Evolutionary conservation across 164 flowering plant genomes (phyloP).

Genomic region (Vitis rupestris): DNA sequence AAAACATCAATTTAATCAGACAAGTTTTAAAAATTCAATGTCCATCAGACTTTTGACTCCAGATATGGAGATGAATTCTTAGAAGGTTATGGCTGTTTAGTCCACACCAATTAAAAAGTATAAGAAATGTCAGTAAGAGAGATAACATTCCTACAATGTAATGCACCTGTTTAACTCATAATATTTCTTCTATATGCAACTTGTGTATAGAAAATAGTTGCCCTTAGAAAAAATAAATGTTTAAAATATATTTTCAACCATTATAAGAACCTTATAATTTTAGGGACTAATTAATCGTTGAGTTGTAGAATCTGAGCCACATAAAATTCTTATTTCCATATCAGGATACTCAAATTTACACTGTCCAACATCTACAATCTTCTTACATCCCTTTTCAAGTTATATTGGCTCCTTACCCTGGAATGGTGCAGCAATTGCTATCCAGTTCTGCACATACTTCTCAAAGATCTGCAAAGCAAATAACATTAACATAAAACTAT

Average conservation of each 20-base stretch:
- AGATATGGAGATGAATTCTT: neutral
- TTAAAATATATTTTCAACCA: neutral
- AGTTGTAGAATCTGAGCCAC: too few relatives aligned
- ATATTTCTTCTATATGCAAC: neutral
- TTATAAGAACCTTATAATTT: neutral
- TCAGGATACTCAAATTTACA: too few relatives aligned
- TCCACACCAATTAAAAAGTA: too few relatives aligned
- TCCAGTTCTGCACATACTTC: constrained; percentile 96
- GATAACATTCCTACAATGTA: too few relatives aligned
- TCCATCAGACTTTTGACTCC: neutral
- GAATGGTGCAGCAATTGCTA: constrained; percentile 97
- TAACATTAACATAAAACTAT: neutral
- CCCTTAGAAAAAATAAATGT: too few relatives aligned
- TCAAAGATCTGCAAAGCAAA: constrained; percentile 68
- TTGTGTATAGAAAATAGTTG: neutral
- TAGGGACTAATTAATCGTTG: neutral
- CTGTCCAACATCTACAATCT: too few relatives aligned
- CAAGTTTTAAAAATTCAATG: neutral
- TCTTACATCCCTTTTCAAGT: neutral
- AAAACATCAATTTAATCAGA: neutral
- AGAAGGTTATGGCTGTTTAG: neutral
- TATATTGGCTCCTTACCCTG: constrained; percentile 45
- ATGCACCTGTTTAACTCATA: neutral
- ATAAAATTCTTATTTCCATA: too few relatives aligned
- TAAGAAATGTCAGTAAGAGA: too few relatives aligned